These are phyloP conservation scores for Talaromyces sp. DNA, from an alignment of 2,329 filamentous ascomycete genomes.

Conservation along the genomic window DNA sequence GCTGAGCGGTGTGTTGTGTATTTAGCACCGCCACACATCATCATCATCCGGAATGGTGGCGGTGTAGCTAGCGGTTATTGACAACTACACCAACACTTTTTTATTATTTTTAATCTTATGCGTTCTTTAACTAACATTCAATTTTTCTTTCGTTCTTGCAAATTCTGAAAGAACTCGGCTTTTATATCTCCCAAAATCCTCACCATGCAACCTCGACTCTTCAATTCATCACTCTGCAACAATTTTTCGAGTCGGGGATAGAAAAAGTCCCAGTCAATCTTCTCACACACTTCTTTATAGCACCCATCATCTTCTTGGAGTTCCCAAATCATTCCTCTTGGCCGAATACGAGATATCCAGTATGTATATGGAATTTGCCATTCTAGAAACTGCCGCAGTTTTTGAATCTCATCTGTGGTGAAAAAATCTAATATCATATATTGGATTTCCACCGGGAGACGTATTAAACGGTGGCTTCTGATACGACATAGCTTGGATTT, in stretches of 20 bases:
- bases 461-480: not conserved
- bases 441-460: not conserved
- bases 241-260: not conserved
- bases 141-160: not conserved
- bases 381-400: not conserved
- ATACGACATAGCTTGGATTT: not conserved
- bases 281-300: not conserved
- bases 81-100: too few species aligned
- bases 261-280: not conserved
- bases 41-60: not conserved
- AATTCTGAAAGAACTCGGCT: not conserved
- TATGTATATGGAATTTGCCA: not conserved
- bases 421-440: not conserved
- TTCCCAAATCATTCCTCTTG: not conserved
- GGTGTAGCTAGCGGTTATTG: not conserved
- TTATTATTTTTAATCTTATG: too few species aligned
- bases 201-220: not conserved
- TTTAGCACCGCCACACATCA: not conserved
- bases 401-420: not conserved
- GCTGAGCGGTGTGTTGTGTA: not conserved
- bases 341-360: not conserved
- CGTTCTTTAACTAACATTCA: too few species aligned
- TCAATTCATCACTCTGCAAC: not conserved
- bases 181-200: not conserved
- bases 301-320: not conserved